Base-by-base conservation (phyloP, 2,329 filamentous ascomycete genomes). In the Passalora sequoiae region DNA sequence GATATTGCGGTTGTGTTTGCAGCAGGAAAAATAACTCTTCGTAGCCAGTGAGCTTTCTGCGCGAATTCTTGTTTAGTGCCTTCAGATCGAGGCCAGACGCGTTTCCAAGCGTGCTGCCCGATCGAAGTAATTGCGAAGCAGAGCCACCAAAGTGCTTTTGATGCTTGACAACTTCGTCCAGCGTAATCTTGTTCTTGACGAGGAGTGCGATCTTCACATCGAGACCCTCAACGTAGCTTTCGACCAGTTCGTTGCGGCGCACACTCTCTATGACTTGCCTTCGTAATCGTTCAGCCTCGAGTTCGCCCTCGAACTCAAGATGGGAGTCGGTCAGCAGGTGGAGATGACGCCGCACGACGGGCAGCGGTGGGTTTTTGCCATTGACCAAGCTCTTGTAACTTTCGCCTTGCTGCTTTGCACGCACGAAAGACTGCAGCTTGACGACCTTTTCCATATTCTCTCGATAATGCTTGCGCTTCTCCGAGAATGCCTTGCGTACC, bases 391-490 rank as follows among this genome's bases (percentile, higher is more conserved):
- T 95, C 76, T 95, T 96, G 74, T 98, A 98, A 2, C 92, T 92
- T 67, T 98, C 88, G 39, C 92, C 92, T 66, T 98, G 92, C 38
- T 97, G 86, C 62, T 94, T 92, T 53, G 84, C 92, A 49, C 92
- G 82, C 40, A 97, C 83, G 55, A 97, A 94, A 63, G 92, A 98
- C 64, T 98, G 94, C 44, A 97, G 89, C 68, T 98, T 98, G 73
- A 98, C 83, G 19, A 98, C 92, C 67, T 94, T 97, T 60, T 95
- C 82, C 92, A 98, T 98, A 61, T 98, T 98, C 67, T 94, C 84
- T 55, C 85, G 83, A 72, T 89, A 98, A 69, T 85, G 91, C 16
- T 81, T 81, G 61, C 84, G 81, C 74, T 95, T 95, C 65, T 94
- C 87, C 40, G 78, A 80, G 57, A 94, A 97, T 13, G 74, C 75